A percentile compares a stretch with the other conserved stretches of the same genome.
phyloP scores from a whole-genome alignment of 2,329 filamentous ascomycete genomes.

The Neonectria magnoliae region DNA sequence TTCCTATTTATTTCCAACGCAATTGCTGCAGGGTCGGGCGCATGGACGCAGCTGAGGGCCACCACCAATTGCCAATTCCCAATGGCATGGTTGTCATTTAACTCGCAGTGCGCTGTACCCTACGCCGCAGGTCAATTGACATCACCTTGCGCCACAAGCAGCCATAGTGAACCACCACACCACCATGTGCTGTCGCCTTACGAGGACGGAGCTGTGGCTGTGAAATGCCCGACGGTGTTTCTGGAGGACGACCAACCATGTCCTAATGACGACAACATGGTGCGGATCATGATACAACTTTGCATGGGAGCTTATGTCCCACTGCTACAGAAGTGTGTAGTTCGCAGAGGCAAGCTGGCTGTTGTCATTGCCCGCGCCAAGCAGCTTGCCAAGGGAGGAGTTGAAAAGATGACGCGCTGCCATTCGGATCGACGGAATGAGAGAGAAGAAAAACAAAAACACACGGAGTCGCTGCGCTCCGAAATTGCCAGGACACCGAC shows the following conservation, averaged over 20 bases:
- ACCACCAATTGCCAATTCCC: constrained; percentile 18
- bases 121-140: constrained; percentile 22
- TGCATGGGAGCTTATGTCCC: neutral
- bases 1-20: neutral
- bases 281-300: neutral
- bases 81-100: constrained; percentile 29
- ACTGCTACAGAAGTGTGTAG: neutral
- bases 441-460: constrained; percentile 4
- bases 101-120: constrained; percentile 24
- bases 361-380: neutral
- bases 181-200: constrained; percentile 18
- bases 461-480: neutral
- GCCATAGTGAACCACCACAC: constrained; percentile 25
- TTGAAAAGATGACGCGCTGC: neutral
- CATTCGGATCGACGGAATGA: constrained; percentile 7
- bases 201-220: neutral
- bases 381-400: neutral
- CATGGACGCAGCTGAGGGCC: constrained; percentile 1
- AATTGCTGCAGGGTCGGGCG: constrained; percentile 10
- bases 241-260: neutral
- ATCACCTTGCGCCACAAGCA: constrained; percentile 33
- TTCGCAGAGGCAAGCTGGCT: neutral
- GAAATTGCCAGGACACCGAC: neutral
- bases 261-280: neutral
- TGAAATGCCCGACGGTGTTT: constrained; percentile 4